Base-by-base conservation (phyloP, 805 yeast species). In the Saturnispora bothae region DNA sequence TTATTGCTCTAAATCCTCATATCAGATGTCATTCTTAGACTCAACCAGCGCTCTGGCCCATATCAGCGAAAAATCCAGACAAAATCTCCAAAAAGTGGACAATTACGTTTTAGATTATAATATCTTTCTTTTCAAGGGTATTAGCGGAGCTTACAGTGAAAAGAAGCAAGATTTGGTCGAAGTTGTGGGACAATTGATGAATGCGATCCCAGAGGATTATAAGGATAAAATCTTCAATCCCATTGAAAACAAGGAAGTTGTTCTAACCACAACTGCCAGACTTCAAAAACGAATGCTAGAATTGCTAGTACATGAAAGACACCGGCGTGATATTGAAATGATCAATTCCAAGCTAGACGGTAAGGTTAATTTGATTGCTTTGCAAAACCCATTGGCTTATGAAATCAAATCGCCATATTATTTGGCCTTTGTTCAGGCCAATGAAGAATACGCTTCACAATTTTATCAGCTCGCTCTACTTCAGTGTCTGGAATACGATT, bases 91-190 rank as follows among this genome's bases (percentile, higher is more conserved):
- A 0, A 32, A 38, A 19, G 54, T 62, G 3, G 59, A 65, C 6
- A 62, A 59, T 23, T 63, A 58, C 28, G 61, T 63, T 1, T 43
- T 63, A 8, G 67, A 63, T 40, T 63, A 55, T 44, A 63, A 63
- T 39, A 59, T 63, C 17, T 59, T 59, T 30, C 45, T 63, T 4
- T 57, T 54, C 42, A 48, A 51, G 36, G 63, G 63, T 0, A 58
- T 63, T 14, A 41, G 43, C 13, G 44, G 47, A 3, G 38, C 53
- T 1, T 40, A 61, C 27, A 33, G 34, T 4, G 40, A 44, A 13
- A 42, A 47, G 18, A 43, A 47, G 15, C 41, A 36, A 3, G 50
- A 54, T 19, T 33, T 59, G 28, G 34, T 41, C 3, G 41, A 48
- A 29, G 46, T 59, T 21, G 40, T 58, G 14, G 22, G 43, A 13